Conservation (phyloP, 106 monocot genomes). For the Narthecium ossifragum region DNA sequence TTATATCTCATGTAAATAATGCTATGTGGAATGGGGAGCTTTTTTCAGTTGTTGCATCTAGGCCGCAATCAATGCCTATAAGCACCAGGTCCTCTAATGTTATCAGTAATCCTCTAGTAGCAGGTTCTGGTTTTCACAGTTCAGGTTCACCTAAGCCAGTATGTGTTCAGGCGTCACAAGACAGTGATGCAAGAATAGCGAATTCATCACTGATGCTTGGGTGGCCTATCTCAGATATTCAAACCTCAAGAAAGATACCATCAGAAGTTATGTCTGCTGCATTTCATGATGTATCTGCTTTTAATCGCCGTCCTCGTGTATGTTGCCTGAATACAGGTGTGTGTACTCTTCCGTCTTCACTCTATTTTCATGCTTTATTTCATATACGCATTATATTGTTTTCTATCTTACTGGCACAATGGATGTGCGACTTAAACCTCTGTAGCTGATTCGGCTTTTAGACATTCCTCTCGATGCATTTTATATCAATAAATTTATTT, state of each 20-base stretch:
- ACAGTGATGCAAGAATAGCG: conserved; percentile 2
- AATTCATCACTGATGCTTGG: conserved; percentile 1
- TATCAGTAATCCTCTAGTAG: conserved; percentile 14
- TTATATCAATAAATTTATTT: background rate
- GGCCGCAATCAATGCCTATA: conserved; percentile 4
- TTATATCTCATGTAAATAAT: conserved; percentile 16
- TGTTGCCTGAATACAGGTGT: conserved; percentile 59
- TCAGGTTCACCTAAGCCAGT: conserved; percentile 10
- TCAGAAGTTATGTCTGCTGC: conserved; percentile 17
- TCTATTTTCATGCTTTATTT: background rate
- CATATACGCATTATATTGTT: background rate
- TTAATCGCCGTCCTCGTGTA: conserved; percentile 40
- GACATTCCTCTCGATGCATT: background rate
- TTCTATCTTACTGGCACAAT: no score
- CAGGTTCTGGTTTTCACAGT: conserved; percentile 15
- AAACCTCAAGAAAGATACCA: conserved; percentile 1
- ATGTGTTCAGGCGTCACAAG: conserved; percentile 15
- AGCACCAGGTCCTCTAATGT: conserved; percentile 8
- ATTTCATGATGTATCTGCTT: conserved; percentile 12
- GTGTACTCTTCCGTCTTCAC: background rate
- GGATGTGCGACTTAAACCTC: background rate
- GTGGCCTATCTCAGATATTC: background rate
- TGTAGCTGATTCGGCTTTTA: background rate
- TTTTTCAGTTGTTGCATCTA: conserved; percentile 17
- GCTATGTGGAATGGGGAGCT: conserved; percentile 13